Base-by-base conservation (phyloP, 176 grass and related monocot species). In the Aegilops longissima region DNA sequence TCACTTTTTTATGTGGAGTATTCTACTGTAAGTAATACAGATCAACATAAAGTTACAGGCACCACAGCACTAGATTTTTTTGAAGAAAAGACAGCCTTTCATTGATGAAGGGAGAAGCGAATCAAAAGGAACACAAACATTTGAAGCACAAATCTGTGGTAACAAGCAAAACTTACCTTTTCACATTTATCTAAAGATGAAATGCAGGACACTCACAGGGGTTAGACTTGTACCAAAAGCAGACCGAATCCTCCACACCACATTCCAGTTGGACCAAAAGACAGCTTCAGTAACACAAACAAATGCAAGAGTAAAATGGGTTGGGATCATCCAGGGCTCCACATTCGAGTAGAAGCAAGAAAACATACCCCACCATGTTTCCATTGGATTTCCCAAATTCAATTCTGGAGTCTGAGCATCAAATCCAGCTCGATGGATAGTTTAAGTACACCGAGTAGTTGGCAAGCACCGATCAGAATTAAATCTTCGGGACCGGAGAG, bases 401-500 rank as follows among this genome's bases (percentile, higher is more conserved):
- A 69, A 76, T 80, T 76, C 21, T 45, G 73, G 25, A 14, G 39
- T 52, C 34, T 49, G 44, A 66, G 82, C 59, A 73, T 67, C 34
- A 64, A 44, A 80, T 81, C 81, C 85, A 87, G 47, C 59, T 84
- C 61, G 25, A 76, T n/a, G 61, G 40, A 84, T 49, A 29, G 59
- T 23, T 27, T 9, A 80, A 73, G 34, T 84, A 56, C 80, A 45
- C 70, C 45, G 80, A 91, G 89, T 91, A 61, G 89, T 59, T 91
- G 76, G 85, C 45, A 76, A 66, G 89, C 76, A 0, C 85, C 85
- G 81, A 69, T 84, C 77, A 68, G 47, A 24, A 75, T 87, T 84
- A 84, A 84, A 61, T 87, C 23, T 68, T 12, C 21, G 61, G 47
- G 38, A 52, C 8, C 27, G 21, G 18, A 34, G 35, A 29, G 21